Percentiles rank a stretch among this genome's conserved stretches.
phyloP scores from a whole-genome alignment of 768 basidiomycete species.

The Hygrophoropsis aurantiaca region DNA sequence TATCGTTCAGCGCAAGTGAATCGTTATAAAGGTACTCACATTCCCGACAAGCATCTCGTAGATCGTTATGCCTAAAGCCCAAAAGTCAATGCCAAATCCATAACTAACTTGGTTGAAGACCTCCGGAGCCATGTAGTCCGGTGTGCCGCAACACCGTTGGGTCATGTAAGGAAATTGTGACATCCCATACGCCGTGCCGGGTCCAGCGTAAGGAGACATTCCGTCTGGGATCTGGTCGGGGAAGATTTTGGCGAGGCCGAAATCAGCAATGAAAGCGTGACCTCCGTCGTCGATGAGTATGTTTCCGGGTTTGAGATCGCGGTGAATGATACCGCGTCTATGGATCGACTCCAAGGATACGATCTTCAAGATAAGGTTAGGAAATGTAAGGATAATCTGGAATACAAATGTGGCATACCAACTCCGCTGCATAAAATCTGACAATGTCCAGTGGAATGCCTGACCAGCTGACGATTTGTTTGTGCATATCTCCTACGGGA shows the following conservation, averaged over 20 bases:
- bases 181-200: not conserved
- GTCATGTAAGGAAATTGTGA: conserved; percentile 7
- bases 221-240: conserved; percentile 5
- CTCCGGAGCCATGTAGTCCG: conserved; percentile 12
- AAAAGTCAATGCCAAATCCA: conserved; percentile 12
- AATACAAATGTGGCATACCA: conserved; percentile 1
- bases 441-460: conserved; percentile 5
- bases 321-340: conserved; percentile 62
- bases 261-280: conserved; percentile 59
- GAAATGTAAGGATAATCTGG: not conserved
- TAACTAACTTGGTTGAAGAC: conserved; percentile 2
- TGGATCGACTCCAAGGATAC: conserved; percentile 45
- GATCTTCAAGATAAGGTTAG: conserved; percentile 10
- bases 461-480: not conserved
- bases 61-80: conserved; percentile 10
- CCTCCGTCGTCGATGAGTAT: conserved; percentile 52
- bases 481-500: conserved; percentile 8
- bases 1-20: not conserved
- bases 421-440: conserved; percentile 7
- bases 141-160: conserved; percentile 5
- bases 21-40: conserved; percentile 1
- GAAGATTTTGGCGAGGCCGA: conserved; percentile 49
- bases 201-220: conserved; percentile 6
- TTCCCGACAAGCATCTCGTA: conserved; percentile 10
- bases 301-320: conserved; percentile 69